Base-by-base conservation (phyloP, 1,284 basidiomycete species). In the Abortiporus biennis region DNA sequence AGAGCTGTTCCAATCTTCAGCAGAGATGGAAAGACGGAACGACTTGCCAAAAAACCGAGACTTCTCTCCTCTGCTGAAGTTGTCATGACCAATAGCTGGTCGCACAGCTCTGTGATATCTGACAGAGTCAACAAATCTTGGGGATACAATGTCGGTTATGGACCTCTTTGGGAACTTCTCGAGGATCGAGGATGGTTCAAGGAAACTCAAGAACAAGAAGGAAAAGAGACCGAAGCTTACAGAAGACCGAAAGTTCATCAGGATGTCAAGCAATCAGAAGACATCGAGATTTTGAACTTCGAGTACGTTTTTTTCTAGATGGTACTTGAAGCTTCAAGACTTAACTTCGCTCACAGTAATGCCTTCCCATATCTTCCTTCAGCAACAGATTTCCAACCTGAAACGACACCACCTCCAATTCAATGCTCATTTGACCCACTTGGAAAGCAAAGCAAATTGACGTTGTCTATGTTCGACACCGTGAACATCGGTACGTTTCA, bases 121-220 rank as follows among this genome's bases (percentile, higher is more conserved):
- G 69, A 70, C 23, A 66, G 74, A 20, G 60, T 81, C 11, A 75
- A 69, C 50, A 84, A 77, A 51, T 67, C 79, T 0, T 82, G 78
- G 77, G 78, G 80, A 0, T 76, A 74, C 52, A 85, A 85, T 52
- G 71, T 85, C 15, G 83, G 85, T 1, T 59, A 74, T 6, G 88
- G 87, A 0, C 85, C 85, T 4, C 53, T 83, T 3, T 87, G 83
- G 79, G 76, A 85, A 42, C 58, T 87, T 25, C 61, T 75, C 32
- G 84, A 90, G 54, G 88, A 92, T 51, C 60, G 83, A 39, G 76
- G 73, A 0, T 91, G 82, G 76, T 87, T 71, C 57, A 87, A 85
- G 54, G 87, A 90, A 55, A 69, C 73, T 13, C 46, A 56, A 27
- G 39, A 50, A 13, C 49, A 49, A 0, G 57, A 55, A 0, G 50